Base-by-base conservation (phyloP, 257 asterid genomes). In the Solanum sitiens region DNA sequence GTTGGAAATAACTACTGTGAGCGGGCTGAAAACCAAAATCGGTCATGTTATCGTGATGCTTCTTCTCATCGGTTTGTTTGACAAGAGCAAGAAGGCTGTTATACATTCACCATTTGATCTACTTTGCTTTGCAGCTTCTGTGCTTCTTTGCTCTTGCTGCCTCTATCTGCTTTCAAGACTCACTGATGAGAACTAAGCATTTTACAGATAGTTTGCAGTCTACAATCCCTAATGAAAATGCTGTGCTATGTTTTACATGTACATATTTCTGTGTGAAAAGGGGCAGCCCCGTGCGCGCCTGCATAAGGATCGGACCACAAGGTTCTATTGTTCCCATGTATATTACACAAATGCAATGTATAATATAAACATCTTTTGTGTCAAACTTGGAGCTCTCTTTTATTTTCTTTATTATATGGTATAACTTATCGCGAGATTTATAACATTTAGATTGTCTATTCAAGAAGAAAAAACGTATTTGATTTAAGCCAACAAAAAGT, bases 11-110 rank as follows among this genome's bases (percentile, higher is more conserved):
- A 95, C 93, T 89, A 93, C 98, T 1, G 98, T 96, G 11, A 94
- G 94, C 80, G 98, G 93, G 93, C 94, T 96, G 89, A 96, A 96
- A 89, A 96, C 98, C 1, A 96, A 95, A 86, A 93, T 95, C 11
- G 99, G 99, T 0, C 99, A 96, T 75, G 99, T 96, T 8, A 95
- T 96, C 27, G 99, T 96, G 90, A 96, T 96, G 99, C 98, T 96
- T 68, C 94, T 96, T 84, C 98, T 95, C 65, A 95, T 96, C 10
- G 98, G 98, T 32, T 92, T 96, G 90, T 94, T 95, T 80, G 98
- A 96, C 89, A 96, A 96, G 93, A 95, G 98, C 86, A 96, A 95
- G 92, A 95, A 91, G 91, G 98, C 98, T 3, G 89, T 88, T 65
- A 95, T 95, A 88, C 91, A 90, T 25, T 76, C 99, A 5, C 95